phyloP scores from a whole-genome alignment of 2,329 filamentous ascomycete species.

The Nothophaeocryptopus gaeumannii region DNA sequence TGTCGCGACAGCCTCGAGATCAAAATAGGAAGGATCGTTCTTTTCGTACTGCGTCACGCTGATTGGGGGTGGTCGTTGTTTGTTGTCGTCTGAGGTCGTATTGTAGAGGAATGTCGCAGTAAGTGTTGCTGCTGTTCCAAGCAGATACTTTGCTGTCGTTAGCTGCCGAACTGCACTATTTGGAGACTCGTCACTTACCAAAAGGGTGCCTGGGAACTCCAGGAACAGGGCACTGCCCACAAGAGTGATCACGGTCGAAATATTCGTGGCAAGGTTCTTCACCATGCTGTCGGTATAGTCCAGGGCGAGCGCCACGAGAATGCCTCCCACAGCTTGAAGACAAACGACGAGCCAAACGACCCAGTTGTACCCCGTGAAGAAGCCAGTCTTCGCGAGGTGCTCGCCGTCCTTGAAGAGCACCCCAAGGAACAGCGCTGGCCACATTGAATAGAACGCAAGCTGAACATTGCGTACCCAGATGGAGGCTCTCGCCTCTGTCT shows the following conservation, averaged over 20 bases:
- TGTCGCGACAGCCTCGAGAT: slow-evolving; percentile 47
- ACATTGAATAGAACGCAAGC: slow-evolving; percentile 88
- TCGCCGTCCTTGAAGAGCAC: slow-evolving; percentile 84
- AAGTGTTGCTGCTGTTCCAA: slow-evolving; percentile 76
- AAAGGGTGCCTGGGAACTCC: slow-evolving; percentile 68
- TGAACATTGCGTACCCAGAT: slow-evolving; percentile 96
- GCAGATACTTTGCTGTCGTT: slow-evolving; percentile 62
- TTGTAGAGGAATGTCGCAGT: slow-evolving; percentile 84
- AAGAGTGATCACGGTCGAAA: slow-evolving; percentile 85
- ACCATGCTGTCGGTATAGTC: slow-evolving; percentile 85
- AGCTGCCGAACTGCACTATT: slow-evolving; percentile 8
- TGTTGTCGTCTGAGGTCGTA: slow-evolving; percentile 54
- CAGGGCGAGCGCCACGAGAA: slow-evolving; percentile 78
- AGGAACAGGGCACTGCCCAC: slow-evolving; percentile 84
- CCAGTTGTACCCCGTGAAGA: slow-evolving; percentile 93
- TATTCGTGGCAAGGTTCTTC: slow-evolving; percentile 89
- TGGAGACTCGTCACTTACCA: slow-evolving; percentile 56
- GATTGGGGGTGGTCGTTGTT: slow-evolving; percentile 61
- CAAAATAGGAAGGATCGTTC: slow-evolving; percentile 43
- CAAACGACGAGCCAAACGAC: slow-evolving; percentile 83
- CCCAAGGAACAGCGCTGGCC: slow-evolving; percentile 82
- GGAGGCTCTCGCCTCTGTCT: slow-evolving; percentile 60
- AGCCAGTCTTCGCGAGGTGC: slow-evolving; percentile 77
- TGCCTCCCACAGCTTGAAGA: slow-evolving; percentile 78
- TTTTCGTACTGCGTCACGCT: slow-evolving; percentile 76